These are phyloP conservation scores for Penicillium silybi DNA, from an alignment of 495 filamentous ascomycete species.

Conservation along the genomic window DNA sequence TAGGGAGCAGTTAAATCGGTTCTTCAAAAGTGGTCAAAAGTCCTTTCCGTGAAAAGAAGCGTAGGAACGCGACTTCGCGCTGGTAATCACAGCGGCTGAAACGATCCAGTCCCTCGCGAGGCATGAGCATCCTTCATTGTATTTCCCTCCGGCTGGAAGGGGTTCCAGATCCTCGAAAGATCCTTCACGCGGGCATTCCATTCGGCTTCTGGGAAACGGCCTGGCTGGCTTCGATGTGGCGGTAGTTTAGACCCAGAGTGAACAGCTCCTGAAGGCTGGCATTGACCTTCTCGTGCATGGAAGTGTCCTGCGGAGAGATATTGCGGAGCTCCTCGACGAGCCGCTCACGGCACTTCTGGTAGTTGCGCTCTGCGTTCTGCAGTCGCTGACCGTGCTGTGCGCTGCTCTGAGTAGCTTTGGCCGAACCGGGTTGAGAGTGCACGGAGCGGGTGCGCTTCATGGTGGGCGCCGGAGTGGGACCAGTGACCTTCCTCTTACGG, in stretches of 20 bases:
- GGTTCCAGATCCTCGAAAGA: not conserved
- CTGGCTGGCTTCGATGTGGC: constrained; percentile 45
- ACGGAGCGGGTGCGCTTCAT: constrained; percentile 48
- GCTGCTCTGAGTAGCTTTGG: constrained; percentile 33
- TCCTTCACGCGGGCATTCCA: constrained; percentile 35
- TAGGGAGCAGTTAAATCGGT: not conserved
- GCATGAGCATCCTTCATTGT: constrained; percentile 1
- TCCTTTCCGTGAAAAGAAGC: not conserved
- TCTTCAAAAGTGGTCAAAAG: not conserved
- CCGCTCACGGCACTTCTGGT: constrained; percentile 40
- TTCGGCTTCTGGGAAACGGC: constrained; percentile 34
- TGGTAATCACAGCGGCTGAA: not conserved
- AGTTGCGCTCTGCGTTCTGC: constrained; percentile 43
- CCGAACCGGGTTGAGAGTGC: constrained; percentile 34
- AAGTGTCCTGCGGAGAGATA: constrained; percentile 41
- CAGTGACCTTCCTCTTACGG: constrained; percentile 41
- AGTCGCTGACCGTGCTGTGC: constrained; percentile 42
- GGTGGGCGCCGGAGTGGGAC: constrained; percentile 33
- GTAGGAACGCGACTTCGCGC: not conserved
- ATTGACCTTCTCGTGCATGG: constrained; percentile 47
- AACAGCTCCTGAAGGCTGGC: constrained; percentile 46
- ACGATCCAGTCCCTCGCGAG: constrained; percentile 2
- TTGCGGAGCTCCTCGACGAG: constrained; percentile 40
- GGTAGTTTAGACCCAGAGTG: constrained; percentile 44
- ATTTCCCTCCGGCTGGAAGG: not conserved